Base-by-base conservation (phyloP, 345 rosid genomes). In the Salix viminalis region DNA sequence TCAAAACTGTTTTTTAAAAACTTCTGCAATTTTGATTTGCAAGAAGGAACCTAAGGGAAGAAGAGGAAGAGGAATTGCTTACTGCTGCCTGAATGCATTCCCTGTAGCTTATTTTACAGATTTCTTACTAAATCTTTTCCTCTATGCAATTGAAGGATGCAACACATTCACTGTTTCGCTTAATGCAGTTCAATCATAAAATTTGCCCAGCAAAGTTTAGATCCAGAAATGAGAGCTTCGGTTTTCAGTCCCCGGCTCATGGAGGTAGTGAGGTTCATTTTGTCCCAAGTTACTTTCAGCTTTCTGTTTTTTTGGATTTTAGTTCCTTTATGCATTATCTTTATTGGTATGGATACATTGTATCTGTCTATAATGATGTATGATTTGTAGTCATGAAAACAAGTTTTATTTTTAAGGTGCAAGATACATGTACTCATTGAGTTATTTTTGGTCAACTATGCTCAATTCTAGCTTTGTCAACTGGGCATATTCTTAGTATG, bases 201-300 rank as follows among this genome's bases (percentile, higher is more conserved):
- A 69, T 96, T 96, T 80, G 89, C 97, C 28, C 96, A 89, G 80
- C 96, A 89, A 83, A 87, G 97, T 86, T 78, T 92, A 78, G 88
- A 90, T 85, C 92, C 92, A 64, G 87, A 88, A 83, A 79, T 78
- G 82, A 88, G 97, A 87, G 78, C 88, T 15, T 85, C 85, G 9
- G 79, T 91, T 85, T 96, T 96, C 85, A 96, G 99, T 85, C 98
- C 99, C 84, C 96, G 99, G 69, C 93, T 96, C 72, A 90, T 93
- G 98, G 98, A 96, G 97, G 99, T 96, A 85, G 72, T 6, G 14
- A 42, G 58, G 36, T 54, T 77, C 58, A 46, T 46, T 64, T 77
- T 52, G 6, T 62, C 69, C 1, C 67, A 21, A 30, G 58, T 71
- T 62, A 18, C 39, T 42, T 61, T 52, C 15, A 30, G 44, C 58